phyloP scores from a whole-genome alignment of 108 stramenopile genomes.

The Cyclotella kingstonii region DNA sequence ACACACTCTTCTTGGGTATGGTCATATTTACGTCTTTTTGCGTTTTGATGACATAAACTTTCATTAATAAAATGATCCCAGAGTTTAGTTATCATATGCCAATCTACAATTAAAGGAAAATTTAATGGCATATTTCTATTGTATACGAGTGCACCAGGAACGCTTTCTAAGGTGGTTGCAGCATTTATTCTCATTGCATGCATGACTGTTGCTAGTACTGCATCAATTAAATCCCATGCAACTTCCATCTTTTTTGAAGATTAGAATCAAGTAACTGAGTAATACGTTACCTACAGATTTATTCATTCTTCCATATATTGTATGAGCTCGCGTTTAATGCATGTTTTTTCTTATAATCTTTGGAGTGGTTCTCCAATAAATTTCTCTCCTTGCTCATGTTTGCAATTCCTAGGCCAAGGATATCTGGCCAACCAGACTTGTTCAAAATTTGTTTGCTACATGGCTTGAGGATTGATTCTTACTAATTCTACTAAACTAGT shows the following conservation, averaged over 20 bases:
- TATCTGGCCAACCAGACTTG: slow-evolving; percentile 51
- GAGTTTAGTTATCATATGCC: slow-evolving; percentile 3
- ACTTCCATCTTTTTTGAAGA: slow-evolving; percentile 8
- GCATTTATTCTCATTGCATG: slow-evolving; percentile 27
- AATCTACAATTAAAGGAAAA: slow-evolving; percentile 38
- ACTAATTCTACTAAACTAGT: too few species aligned
- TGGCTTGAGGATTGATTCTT: too few species aligned
- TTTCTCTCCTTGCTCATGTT: slow-evolving; percentile 16
- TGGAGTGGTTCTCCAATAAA: slow-evolving; percentile 39
- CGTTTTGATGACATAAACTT: neutral
- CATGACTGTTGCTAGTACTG: slow-evolving; percentile 26
- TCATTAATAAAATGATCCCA: slow-evolving; percentile 18
- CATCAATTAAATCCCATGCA: slow-evolving; percentile 27
- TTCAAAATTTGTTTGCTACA: too few species aligned
- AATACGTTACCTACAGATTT: slow-evolving; percentile 14
- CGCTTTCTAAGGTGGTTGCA: neutral
- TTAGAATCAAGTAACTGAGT: slow-evolving; percentile 24
- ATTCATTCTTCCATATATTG: slow-evolving; percentile 20
- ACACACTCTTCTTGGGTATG: slow-evolving; percentile 6
- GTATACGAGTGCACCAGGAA: slow-evolving; percentile 44
- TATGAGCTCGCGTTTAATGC: slow-evolving; percentile 10
- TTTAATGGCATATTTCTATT: slow-evolving; percentile 45
- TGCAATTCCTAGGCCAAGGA: slow-evolving; percentile 30
- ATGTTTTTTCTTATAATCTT: neutral
- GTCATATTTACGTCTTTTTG: slow-evolving; percentile 5